Base-by-base conservation (phyloP, 805 yeast species). In the Sungouiella thailandica region DNA sequence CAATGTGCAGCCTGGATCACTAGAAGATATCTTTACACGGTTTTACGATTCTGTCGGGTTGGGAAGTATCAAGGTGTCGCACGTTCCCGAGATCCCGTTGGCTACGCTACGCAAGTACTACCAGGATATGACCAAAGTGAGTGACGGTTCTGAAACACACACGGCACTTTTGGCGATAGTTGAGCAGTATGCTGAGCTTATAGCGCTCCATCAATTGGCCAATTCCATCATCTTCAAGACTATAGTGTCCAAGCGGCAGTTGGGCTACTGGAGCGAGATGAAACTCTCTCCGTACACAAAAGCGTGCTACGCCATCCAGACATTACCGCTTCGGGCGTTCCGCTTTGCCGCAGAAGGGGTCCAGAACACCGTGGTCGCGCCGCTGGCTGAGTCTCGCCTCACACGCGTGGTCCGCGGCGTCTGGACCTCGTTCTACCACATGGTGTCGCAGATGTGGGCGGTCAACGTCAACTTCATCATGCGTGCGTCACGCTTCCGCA, bases 221-320 rank as follows among this genome's bases (percentile, higher is more conserved):
- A 61, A 58, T 35, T 36, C 53, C 9, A 40, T 63, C 17, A 59
- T 66, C 23, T 57, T 51, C 37, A 55, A 60, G 35, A 62, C 68
- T 1, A 42, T 66, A 15, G 35, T 47, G 12, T 47, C 57, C 26
- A 60, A 62, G 35, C 48, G 52, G 22, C 58, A 65, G 29, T 39
- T 58, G 39, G 46, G 50, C 4, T 66, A 65, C 40, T 66, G 71
- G 71, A 45, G 50, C 9, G 48, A 44, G 9, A 31, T 66, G 25
- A 44, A 44, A 20, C 35, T 43, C 20, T 59, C 66, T 5, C 28
- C 46, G 7, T 33, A 44, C 28, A 39, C 46, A 27, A 63, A 62
- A 38, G 17, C 50, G 17, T 29, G 58, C 9, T 66, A 60, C 42
- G 58, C 58, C 7, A 37, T 65, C 2, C 71, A 66, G 35, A 53